Base-by-base conservation (phyloP, 345 rosid genomes). In the Aquilaria sinensis region DNA sequence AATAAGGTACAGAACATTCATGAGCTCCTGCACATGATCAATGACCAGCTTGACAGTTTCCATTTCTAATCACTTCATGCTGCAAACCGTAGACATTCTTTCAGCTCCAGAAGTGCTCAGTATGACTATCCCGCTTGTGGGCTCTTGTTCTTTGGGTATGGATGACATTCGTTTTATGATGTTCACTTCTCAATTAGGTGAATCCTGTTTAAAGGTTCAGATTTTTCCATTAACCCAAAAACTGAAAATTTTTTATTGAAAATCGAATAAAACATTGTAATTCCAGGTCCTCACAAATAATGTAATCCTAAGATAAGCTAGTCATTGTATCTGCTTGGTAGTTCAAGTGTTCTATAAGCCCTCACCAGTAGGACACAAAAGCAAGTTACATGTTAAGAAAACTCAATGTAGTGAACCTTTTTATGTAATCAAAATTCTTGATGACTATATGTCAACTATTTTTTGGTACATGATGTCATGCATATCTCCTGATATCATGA, bases 251-350 rank as follows among this genome's bases (percentile, higher is more conserved):
- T n/a, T 49, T 30, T 9, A 29, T 16, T 46, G 47, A 61, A n/a
- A 57, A 73, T 7, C 14, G 59, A 50, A 58, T 60, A 61, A 46
- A 70, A 33, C 41, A 60, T 41, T 31, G 41, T 4, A 46, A 29
- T 31, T 2, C 31, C 31, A 16, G 54, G 7, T 37, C 5, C 31
- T 23, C 23, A 41, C 34, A 47, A 34, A 6, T 3, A n/a, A 62
- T 15, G 5, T 53, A 32, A 37, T 37, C 43, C 7, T 37, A 37
- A 37, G 8, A 37, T 9, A 37, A 37, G 43, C 8, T 9, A 37
- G 43, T 1, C 43, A 37, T 37, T 9, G 43, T 23, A 37, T 37
- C 5, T 37, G 43, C 5, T 37, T 37, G 43, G 8, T 37, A 9
- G 43, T 9, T 37, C 43, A 37, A 37, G 43, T 37, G 8, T 37